These are phyloP conservation scores for Yamadazyma nakazawae DNA, from an alignment of 805 yeast genomes.

Conservation along the genomic window DNA sequence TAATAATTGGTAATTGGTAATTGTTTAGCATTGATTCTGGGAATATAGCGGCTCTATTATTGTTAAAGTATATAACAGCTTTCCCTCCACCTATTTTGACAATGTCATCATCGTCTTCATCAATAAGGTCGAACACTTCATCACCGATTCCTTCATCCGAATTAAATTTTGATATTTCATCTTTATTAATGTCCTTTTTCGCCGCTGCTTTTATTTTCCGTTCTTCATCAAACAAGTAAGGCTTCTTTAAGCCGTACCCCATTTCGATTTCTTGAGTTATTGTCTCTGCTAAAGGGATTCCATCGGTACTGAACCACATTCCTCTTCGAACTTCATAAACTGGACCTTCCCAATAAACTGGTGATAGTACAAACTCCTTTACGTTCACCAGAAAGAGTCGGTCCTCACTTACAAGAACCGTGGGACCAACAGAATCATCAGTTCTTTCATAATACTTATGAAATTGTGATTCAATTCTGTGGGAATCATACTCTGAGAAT, in stretches of 20 bases:
- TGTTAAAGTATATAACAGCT: constrained; percentile 39
- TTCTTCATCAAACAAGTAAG: constrained; percentile 24
- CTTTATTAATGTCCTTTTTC: constrained; percentile 4
- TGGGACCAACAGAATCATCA: neutral
- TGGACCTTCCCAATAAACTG: constrained; percentile 90
- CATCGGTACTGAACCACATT: constrained; percentile 68
- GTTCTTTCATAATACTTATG: constrained; percentile 19
- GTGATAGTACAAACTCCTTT: constrained; percentile 48
- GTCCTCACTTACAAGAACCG: constrained; percentile 75
- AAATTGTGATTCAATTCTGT: constrained; percentile 53
- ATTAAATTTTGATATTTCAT: constrained; percentile 17
- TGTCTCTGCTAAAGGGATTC: constrained; percentile 49
- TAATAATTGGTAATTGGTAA: constrained; percentile 34
- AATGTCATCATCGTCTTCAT: constrained; percentile 27
- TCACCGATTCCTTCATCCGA: constrained; percentile 11
- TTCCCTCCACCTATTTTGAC: constrained; percentile 31
- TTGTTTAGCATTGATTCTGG: constrained; percentile 41
- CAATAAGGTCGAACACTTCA: constrained; percentile 12
- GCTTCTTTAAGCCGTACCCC: constrained; percentile 43
- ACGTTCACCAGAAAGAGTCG: constrained; percentile 72
- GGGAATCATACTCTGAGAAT: constrained; percentile 63
- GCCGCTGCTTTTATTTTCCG: constrained; percentile 5
- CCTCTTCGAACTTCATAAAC: constrained; percentile 80
- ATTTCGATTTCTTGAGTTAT: constrained; percentile 59
- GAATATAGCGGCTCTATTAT: constrained; percentile 44